These are phyloP conservation scores for Argentina anserina DNA, from an alignment of 306 rosid species.

Conservation along the genomic window DNA sequence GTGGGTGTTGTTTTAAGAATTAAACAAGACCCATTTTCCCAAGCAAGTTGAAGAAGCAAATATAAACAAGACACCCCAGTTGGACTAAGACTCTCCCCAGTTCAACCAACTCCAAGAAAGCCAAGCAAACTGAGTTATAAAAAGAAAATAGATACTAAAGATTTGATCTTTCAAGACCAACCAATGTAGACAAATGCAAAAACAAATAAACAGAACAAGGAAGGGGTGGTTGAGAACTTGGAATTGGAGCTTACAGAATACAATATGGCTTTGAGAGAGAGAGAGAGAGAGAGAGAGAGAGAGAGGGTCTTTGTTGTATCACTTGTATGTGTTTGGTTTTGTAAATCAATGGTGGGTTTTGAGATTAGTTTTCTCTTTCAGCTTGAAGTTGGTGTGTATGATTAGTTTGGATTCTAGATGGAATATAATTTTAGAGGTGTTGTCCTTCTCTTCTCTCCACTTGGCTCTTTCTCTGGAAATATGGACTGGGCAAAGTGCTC, in stretches of 20 bases:
- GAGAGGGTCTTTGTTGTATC: slow-evolving; percentile 1
- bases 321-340: neutral
- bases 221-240: slow-evolving; percentile 36
- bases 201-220: slow-evolving; percentile 26
- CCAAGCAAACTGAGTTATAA: neutral
- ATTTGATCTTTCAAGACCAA: slow-evolving; percentile 26
- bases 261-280: slow-evolving; percentile 33
- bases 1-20: slow-evolving; percentile 23
- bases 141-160: neutral
- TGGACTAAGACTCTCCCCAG: slow-evolving; percentile 37
- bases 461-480: slow-evolving; percentile 6
- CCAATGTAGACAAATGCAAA: slow-evolving; percentile 59
- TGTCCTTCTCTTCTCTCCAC: slow-evolving; percentile 22
- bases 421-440: slow-evolving; percentile 14
- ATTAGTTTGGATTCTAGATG: slow-evolving; percentile 13
- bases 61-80: slow-evolving; percentile 32
- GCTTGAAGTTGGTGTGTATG: slow-evolving; percentile 6
- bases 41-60: slow-evolving; percentile 24
- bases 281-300: slow-evolving; percentile 9
- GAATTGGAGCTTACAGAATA: slow-evolving; percentile 29
- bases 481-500: slow-evolving; percentile 2
- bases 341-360: slow-evolving; percentile 9
- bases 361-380: slow-evolving; percentile 4
- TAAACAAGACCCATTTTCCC: slow-evolving; percentile 36
- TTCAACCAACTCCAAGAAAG: slow-evolving; percentile 27